Evolutionary conservation across 2,329 filamentous ascomycete species (phyloP), one percentile per base, ranked within the genome.

Genomic region (Emergomyces pasteurianus): DNA sequence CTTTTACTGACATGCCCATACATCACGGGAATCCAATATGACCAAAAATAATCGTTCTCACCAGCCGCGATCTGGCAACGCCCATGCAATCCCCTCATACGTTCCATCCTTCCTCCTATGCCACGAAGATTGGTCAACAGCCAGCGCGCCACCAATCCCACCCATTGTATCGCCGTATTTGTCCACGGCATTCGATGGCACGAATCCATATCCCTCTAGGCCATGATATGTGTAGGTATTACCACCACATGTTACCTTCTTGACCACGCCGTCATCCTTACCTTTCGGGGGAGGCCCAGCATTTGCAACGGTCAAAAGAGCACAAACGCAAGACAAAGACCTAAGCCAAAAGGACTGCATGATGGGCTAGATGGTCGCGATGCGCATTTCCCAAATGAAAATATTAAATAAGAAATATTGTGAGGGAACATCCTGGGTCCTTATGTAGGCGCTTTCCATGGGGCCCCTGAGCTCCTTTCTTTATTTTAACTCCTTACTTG

Each of bases 81-180:
- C 77, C 73, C 82, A 90, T 26, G 89, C 68, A 3, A 81, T 78
- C 18, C 85, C 87, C 2, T 79, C 78, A 69, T 89, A 90, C 6
- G 70, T 77, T 58, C 75, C 76, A 66, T 74, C 78, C 5, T 70
- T 70, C 2, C 72, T 73, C 68, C 80, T 82, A 65, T 77, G 79
- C 85, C 86, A 90, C 9, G 80, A 79, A 40, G 71, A 74, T 62
- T 76, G 75, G 60, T 86, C 82, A 36, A 90, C 73, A n/a, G 84
- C 82, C 66, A 87, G 82, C 14, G 84, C 79, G 61, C 82, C 86
- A 9, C 87, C 87, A 58, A 87, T 77, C 1, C 85, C 84, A 43
- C 84, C 85, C 36, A 89, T 75, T 0, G 86, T 89, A 68, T 90
- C 87, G 36, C 85, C 85, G 65, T 81, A 86, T 68, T 86, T 85